Percentiles rank a stretch among this genome's conserved stretches.
Conservation (phyloP, 805 yeast species). For the Metschnikowia gelsemii region DNA sequence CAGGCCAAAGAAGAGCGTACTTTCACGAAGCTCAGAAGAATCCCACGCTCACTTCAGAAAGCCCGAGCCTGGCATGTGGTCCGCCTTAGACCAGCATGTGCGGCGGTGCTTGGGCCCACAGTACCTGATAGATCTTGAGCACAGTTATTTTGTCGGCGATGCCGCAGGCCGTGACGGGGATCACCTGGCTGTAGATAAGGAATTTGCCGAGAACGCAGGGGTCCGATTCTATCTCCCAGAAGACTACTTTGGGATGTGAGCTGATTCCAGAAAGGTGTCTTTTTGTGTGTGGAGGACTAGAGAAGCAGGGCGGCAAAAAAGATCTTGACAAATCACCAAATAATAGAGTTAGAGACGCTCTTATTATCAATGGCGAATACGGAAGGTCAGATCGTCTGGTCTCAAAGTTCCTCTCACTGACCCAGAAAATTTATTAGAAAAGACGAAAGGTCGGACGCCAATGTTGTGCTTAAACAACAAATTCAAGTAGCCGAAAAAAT, state of each 20-base stretch:
- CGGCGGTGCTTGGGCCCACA: constrained; percentile 19
- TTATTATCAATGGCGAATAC: too few relatives aligned
- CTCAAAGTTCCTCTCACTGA: too few relatives aligned
- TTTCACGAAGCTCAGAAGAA: constrained; percentile 26
- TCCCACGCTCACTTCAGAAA: constrained; percentile 54
- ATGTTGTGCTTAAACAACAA: too few relatives aligned
- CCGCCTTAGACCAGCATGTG: constrained; percentile 46
- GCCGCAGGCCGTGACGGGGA: constrained; percentile 87
- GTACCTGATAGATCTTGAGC: constrained; percentile 35
- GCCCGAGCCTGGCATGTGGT: constrained; percentile 80
- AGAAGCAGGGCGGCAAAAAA: not conserved
- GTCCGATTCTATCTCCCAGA: constrained; percentile 71
- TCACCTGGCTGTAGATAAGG: constrained; percentile 74
- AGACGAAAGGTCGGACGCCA: too few relatives aligned
- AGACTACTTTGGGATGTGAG: constrained; percentile 44
- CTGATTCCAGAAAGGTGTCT: too few relatives aligned
- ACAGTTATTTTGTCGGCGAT: constrained; percentile 83
- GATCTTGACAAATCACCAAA: too few relatives aligned
- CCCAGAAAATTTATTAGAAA: too few relatives aligned
- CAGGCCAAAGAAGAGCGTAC: constrained; percentile 36
- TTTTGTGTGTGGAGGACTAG: too few relatives aligned
- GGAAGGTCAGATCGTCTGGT: too few relatives aligned
- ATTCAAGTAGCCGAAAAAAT: too few relatives aligned
- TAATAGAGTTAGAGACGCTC: too few relatives aligned
- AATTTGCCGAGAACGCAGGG: constrained; percentile 59